Base-by-base conservation (phyloP, 2,329 filamentous ascomycete species). In the Phaeosphaeria sp. region DNA sequence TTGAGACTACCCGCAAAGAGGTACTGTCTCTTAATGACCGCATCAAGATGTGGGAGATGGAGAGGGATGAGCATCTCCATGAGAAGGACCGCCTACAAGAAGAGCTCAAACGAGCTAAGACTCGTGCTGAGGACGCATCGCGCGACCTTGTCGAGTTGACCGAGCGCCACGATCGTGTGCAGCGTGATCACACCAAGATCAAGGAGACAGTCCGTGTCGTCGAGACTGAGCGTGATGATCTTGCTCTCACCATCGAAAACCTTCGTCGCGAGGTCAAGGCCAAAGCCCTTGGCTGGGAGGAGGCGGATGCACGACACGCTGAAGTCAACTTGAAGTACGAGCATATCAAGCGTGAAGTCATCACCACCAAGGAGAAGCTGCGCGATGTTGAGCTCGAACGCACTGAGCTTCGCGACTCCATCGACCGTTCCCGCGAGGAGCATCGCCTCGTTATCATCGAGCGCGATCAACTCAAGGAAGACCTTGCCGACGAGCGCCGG, bases 21-120 rank as follows among this genome's bases (percentile, higher is more conserved):
- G 53, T 69, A 2, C 30, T 65, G 4, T 57, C 60, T 9, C 61
- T 66, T 25, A 60, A 44, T 6, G 64, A 71, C 6, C 66, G 64
- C 39, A 63, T 69, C 56, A 65, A 65, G 53, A 59, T 68, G 24
- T 69, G 60, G 9, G 66, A 70, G 45, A 30, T 67, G 21, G 68
- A 71, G 53, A 53, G 64, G 24, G 65, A 70, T 9, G 64, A 69
- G 36, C 59, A 65, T 24, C 61, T 69, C 17, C 66, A 69, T 7
- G 66, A 68, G 55, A 69, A 69, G 30, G 66, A 67, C 21, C 55
- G 65, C 11, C 46, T 71, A n/a, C 59, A 68, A 24, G 66, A 71
- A n/a, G 66, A 69, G 2, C 44, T 68, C 42, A 68, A 66, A 52
- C 52, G 64, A 13, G 57, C 61, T 2, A 69, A 61, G 53, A 53